phyloP scores from a whole-genome alignment of 495 filamentous ascomycete genomes.

The Zalerion maritima region DNA sequence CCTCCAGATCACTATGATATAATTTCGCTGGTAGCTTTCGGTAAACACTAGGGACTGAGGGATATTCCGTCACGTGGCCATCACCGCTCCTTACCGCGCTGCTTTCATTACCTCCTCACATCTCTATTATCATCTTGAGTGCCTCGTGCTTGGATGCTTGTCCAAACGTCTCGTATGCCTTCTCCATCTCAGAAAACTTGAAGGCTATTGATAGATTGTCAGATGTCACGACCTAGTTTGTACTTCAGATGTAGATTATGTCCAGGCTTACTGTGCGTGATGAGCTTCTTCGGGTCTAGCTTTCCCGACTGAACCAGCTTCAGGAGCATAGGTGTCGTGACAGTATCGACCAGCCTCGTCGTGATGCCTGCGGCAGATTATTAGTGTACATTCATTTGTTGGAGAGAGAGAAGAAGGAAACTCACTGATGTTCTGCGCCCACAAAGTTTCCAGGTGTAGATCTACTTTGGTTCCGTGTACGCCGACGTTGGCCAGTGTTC shows the following conservation, averaged over 20 bases:
- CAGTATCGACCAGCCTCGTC: constrained; percentile 28
- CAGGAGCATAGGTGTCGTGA: constrained; percentile 28
- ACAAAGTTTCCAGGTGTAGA: constrained; percentile 26
- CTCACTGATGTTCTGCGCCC: constrained; percentile 31
- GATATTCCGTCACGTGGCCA: too few species aligned
- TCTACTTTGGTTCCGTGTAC: constrained; percentile 30
- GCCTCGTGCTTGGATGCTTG: constrained; percentile 18
- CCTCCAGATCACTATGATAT: too few species aligned
- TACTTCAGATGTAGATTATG: too few species aligned
- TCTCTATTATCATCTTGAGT: constrained; percentile 22
- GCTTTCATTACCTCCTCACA: constrained; percentile 1
- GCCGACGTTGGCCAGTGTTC: constrained; percentile 37
- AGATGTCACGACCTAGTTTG: too few species aligned
- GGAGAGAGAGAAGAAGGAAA: not conserved
- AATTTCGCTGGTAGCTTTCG: too few species aligned
- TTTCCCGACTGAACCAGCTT: constrained; percentile 23
- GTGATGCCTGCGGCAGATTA: constrained; percentile 25
- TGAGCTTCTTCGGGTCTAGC: constrained; percentile 21
- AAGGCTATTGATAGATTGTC: constrained; percentile 12
- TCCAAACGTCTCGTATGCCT: constrained; percentile 22
- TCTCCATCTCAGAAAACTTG: constrained; percentile 21
- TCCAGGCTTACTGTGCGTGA: constrained; percentile 28
- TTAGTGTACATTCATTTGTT: constrained; percentile 3
- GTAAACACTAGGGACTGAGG: too few species aligned
- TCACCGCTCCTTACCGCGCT: too few species aligned